Base-by-base conservation (phyloP, 106 monocot species). In the Acanthochlamys bracteata region DNA sequence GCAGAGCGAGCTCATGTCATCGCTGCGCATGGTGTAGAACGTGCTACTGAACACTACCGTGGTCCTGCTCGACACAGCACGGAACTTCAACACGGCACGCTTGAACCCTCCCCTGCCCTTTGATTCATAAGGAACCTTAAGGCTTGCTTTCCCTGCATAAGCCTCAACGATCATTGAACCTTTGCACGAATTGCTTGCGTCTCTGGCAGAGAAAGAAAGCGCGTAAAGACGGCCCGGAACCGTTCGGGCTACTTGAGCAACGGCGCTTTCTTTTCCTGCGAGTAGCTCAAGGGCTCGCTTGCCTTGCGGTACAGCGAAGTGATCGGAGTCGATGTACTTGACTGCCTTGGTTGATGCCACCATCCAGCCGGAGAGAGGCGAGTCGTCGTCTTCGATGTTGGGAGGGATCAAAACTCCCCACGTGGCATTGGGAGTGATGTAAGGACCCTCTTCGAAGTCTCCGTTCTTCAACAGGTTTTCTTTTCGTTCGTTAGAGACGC, bases 391-490 rank as follows among this genome's bases (percentile, higher is more conserved):
- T 14, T 62, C 46, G 46, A 65, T 49, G 64, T 49, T 46, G 10
- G 64, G 45, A 0, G 64, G 46, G 64, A 64, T 64, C 23, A 64
- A 24, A 19, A 64, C 64, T 2, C 64, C 64, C 42, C 43, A 24
- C 11, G 73, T 39, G 7, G 64, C 25, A 46, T 64, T 64, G 9
- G 46, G 64, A 4, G 25, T 22, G n/a, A 64, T 45, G 46, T 64
- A 64, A 3, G 64, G 64, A 11, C 64, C 64, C 25, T 64, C 64
- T 42, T 64, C 64, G 19, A 64, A 64, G 43, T 64, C 64, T 24
- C 64, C 64, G 40, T 64, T 64, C 64, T 64, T 64, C 46, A 64
- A 14, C 46, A 64, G 25, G 16, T 64, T 64, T 21, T 64, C 64
- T 64, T 39, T 62, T n/a, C n/a, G n/a, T n/a, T n/a, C n/a, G n/a